Percentiles rank a stretch among this genome's conserved stretches.
Conservation (phyloP, 495 filamentous ascomycete species). For the Poronia punctata region DNA sequence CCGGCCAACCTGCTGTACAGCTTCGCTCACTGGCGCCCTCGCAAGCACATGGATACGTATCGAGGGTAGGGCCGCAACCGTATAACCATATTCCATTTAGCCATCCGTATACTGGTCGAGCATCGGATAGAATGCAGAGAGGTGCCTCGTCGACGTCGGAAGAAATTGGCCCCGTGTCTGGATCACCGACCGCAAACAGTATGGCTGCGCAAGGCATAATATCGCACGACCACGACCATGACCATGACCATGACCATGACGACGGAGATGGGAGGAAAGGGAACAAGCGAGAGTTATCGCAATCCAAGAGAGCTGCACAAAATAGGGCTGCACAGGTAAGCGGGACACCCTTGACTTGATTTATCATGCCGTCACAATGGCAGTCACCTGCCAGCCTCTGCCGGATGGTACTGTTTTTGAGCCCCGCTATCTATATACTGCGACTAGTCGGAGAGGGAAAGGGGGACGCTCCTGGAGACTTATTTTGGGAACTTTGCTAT, state of each 20-base stretch:
- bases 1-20: constrained; percentile 8
- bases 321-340: constrained; percentile 92
- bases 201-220: constrained; percentile 26
- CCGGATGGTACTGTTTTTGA: constrained; percentile 7
- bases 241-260: no score
- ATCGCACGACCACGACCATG: constrained; percentile 23
- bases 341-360: background rate
- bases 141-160: constrained; percentile 23
- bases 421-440: no score
- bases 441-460: no score
- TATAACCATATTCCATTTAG: constrained; percentile 19
- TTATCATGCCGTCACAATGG: background rate
- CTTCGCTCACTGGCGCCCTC: constrained; percentile 16
- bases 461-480: no score
- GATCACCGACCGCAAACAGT: constrained; percentile 15
- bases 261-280: constrained; percentile 43
- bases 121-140: constrained; percentile 29
- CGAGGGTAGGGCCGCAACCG: constrained; percentile 15
- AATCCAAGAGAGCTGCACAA: constrained; percentile 92
- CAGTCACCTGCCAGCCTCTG: constrained; percentile 4
- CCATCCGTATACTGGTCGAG: constrained; percentile 8
- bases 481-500: no score
- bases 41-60: constrained; percentile 18
- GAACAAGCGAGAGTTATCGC: constrained; percentile 87
- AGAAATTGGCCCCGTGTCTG: constrained; percentile 24